Conservation (phyloP, 257 asterid genomes). For the Nicotiana paniculata region DNA sequence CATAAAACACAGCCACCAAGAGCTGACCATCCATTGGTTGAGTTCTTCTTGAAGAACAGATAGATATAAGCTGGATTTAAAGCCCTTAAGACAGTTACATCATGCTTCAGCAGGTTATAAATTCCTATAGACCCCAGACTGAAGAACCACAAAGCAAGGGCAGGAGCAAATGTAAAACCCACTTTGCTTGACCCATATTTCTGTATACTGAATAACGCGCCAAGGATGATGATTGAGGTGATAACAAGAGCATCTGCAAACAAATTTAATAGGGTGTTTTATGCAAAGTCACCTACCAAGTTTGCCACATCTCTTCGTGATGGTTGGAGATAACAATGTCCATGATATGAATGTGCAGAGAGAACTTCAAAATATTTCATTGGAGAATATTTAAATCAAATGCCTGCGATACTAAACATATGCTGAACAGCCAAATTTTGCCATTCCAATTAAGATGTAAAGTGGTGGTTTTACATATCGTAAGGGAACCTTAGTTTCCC, state of each 20-base stretch:
- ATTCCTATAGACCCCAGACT: slow-evolving; percentile 80
- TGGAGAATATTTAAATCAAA: not conserved
- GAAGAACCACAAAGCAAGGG: slow-evolving; percentile 89
- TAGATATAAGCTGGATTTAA: slow-evolving; percentile 79
- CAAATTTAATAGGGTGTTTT: slow-evolving; percentile 5
- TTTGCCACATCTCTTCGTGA: not conserved
- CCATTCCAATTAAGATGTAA: not conserved
- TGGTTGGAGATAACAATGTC: not conserved
- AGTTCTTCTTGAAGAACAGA: slow-evolving; percentile 69
- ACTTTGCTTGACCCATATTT: slow-evolving; percentile 85
- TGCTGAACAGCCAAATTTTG: not conserved
- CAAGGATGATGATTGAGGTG: slow-evolving; percentile 72
- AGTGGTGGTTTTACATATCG: not conserved
- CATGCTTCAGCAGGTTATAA: slow-evolving; percentile 71
- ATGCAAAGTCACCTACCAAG: not conserved
- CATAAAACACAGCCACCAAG: slow-evolving; percentile 99
- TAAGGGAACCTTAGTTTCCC: not conserved
- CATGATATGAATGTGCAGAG: not conserved
- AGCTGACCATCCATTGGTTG: slow-evolving; percentile 76
- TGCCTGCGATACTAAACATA: not conserved
- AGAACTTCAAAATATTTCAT: not conserved
- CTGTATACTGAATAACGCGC: slow-evolving; percentile 85
- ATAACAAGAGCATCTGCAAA: slow-evolving; percentile 82
- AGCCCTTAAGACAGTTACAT: slow-evolving; percentile 63
- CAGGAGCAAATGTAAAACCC: slow-evolving; percentile 90